phyloP scores from a whole-genome alignment of 805 yeast genomes.

The Candida yuanshanica region DNA sequence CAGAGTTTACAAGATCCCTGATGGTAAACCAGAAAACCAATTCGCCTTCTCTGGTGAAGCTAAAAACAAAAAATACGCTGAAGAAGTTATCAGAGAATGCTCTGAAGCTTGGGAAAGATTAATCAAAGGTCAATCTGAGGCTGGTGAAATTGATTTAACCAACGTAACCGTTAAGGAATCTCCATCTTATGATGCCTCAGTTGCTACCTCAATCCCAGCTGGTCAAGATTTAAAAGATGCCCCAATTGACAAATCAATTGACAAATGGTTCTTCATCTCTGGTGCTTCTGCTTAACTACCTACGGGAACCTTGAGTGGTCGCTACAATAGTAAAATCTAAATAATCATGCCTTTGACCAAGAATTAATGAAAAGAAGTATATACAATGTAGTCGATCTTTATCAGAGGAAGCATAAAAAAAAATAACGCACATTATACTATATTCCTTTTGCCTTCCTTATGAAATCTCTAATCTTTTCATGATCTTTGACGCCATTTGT shows the following conservation, averaged over 20 bases:
- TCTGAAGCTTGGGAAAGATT: constrained; percentile 78
- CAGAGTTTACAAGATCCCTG: constrained; percentile 96
- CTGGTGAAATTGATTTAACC: constrained; percentile 65
- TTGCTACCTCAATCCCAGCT: constrained; percentile 53
- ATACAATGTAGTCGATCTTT: too few species aligned
- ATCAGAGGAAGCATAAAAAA: too few species aligned
- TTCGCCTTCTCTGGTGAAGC: constrained; percentile 96
- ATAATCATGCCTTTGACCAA: too few species aligned
- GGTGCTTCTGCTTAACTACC: constrained; percentile 51
- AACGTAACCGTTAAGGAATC: constrained; percentile 66
- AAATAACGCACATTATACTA: too few species aligned
- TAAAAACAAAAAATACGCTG: constrained; percentile 81
- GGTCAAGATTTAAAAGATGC: constrained; percentile 76
- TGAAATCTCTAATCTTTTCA: constrained; percentile 53
- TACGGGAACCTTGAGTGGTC: background rate
- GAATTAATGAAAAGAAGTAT: too few species aligned
- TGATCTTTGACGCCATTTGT: constrained; percentile 67
- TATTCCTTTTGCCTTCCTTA: constrained; percentile 40
- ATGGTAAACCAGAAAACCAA: constrained; percentile 94
- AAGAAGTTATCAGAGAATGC: constrained; percentile 78
- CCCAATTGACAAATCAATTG: constrained; percentile 92
- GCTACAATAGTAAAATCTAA: background rate
- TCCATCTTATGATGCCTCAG: constrained; percentile 45
- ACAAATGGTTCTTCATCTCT: constrained; percentile 98
- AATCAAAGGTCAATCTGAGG: constrained; percentile 56